These are phyloP conservation scores for Apophysomyces ossiformis DNA, from an alignment of 371 early-diverging fungal genomes.

Conservation along the genomic window DNA sequence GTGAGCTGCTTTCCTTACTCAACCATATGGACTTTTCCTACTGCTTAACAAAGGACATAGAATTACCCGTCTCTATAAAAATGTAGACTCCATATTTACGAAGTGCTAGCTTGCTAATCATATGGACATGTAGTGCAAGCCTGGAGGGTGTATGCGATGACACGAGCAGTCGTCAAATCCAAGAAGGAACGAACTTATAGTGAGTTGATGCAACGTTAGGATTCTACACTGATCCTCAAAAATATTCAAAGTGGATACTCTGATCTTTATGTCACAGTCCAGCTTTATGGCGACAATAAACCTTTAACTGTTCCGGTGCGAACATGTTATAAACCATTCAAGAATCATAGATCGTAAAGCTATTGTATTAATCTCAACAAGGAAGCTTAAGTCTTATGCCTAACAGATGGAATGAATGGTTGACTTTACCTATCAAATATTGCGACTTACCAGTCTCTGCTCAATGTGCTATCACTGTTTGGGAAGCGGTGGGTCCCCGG, in stretches of 20 bases:
- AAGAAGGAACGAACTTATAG: neutral
- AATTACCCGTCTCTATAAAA: slow-evolving; percentile 56
- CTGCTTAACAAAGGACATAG: slow-evolving; percentile 62
- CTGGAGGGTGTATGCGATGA: slow-evolving; percentile 35
- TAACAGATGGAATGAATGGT: slow-evolving; percentile 91
- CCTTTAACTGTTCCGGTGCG: slow-evolving; percentile 73
- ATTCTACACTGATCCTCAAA: neutral
- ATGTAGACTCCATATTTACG: slow-evolving; percentile 46
- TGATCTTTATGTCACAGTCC: slow-evolving; percentile 75
- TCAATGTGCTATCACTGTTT: slow-evolving; percentile 77
- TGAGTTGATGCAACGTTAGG: neutral
- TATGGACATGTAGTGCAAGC: slow-evolving; percentile 25
- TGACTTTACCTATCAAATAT: slow-evolving; percentile 85
- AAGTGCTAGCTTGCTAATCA: neutral
- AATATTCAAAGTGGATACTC: slow-evolving; percentile 41
- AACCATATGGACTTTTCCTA: slow-evolving; percentile 62
- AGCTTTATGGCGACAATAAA: slow-evolving; percentile 80
- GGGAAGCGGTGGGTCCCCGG: slow-evolving; percentile 81
- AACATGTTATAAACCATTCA: slow-evolving; percentile 70
- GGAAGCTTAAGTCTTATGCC: neutral
- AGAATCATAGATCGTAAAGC: slow-evolving; percentile 54
- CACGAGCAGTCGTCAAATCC: neutral
- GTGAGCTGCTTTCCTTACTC: neutral
- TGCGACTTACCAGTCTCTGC: slow-evolving; percentile 81
- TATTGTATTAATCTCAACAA: neutral